Evolutionary conservation across 2,329 filamentous ascomycete species (phyloP).

Genomic region (Mycosphaerella sp.): DNA sequence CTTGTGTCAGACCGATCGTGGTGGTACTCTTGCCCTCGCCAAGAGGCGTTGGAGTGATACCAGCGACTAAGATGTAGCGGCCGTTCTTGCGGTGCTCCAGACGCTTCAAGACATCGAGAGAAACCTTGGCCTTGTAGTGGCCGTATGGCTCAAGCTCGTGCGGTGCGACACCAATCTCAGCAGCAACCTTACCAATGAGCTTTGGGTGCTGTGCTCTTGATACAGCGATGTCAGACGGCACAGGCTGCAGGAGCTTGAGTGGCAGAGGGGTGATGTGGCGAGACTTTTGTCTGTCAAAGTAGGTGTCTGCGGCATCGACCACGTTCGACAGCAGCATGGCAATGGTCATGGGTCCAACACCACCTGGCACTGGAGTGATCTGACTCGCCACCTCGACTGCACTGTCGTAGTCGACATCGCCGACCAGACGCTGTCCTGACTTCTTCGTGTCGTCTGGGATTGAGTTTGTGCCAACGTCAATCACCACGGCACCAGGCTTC

Average conservation of each 20-base stretch:
- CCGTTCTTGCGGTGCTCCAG: constrained; percentile 83
- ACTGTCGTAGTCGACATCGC: constrained; percentile 87
- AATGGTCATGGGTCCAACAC: constrained; percentile 97
- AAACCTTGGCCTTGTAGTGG: constrained; percentile 92
- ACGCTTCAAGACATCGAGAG: constrained; percentile 72
- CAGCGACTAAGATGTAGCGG: constrained; percentile 85
- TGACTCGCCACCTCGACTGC: constrained; percentile 79
- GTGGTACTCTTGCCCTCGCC: constrained; percentile 98
- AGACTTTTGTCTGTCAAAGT: constrained; percentile 76
- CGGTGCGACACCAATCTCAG: constrained; percentile 79
- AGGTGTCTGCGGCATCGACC: constrained; percentile 72
- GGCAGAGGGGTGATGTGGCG: constrained; percentile 77
- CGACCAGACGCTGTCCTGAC: constrained; percentile 84
- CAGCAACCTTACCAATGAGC: constrained; percentile 74
- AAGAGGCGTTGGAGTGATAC: constrained; percentile 92
- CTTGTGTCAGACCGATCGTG: constrained; percentile 90
- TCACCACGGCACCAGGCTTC: constrained; percentile 89
- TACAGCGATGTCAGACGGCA: constrained; percentile 93
- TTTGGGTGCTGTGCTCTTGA: constrained; percentile 89
- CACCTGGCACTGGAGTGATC: constrained; percentile 93
- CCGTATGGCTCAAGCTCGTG: constrained; percentile 93
- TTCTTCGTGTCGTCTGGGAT: constrained; percentile 84
- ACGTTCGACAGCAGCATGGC: constrained; percentile 98
- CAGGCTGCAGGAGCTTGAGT: constrained; percentile 68
- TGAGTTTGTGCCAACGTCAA: constrained; percentile 97